Evolutionary conservation across 768 basidiomycete species (phyloP), one percentile per base, ranked within the genome.

Genomic region (Fomitopsis serialis): DNA sequence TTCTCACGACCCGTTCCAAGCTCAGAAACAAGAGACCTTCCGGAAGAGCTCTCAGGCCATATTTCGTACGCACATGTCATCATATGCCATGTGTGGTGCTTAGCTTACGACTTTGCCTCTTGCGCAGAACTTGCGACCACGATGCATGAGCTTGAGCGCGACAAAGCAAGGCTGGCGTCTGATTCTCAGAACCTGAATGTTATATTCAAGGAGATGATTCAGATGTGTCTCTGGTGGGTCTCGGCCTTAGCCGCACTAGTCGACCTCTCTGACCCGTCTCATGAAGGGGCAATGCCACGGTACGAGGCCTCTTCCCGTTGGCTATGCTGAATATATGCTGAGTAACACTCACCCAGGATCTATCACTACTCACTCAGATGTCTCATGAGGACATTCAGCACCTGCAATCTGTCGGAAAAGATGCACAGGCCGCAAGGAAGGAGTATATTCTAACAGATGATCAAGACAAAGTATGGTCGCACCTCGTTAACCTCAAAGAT

Each of bases 231-330:
- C 23, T 93, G 92, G 91, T 85, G 52, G 50, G 71, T 58, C 27
- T 2, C 48, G n/a, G 8, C 24, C 45, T 54, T 24, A 24, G 19
- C 10, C 43, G 13, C 40, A 22, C 11, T 6, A 36, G 32, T 50
- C 15, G 22, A 42, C 12, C 15, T 50, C 36, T 22, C 37, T 35
- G 13, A 58, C 2, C 40, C 36, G 24, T 46, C 48, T 19, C 5
- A 35, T 29, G 22, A 32, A 95, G 92, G 93, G 95, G 95, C 43
- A 98, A 98, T 66, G 93, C 94, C 13, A 97, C 94, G 23, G 91
- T 91, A 60, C 57, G 29, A 74, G 17, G 21, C 19, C n/a, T 22
- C 23, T 22, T 24, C 23, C 19, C 29, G 29, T 6, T 32, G 22
- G 7, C n/a, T 17, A 6, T 56, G 24, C n/a, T 37, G 11, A 44